Percentiles rank a stretch among this genome's conserved stretches.
These are phyloP conservation scores for Rhizophagus clarus DNA, from an alignment of 192 early-diverging fungal species.

Conservation along the genomic window DNA sequence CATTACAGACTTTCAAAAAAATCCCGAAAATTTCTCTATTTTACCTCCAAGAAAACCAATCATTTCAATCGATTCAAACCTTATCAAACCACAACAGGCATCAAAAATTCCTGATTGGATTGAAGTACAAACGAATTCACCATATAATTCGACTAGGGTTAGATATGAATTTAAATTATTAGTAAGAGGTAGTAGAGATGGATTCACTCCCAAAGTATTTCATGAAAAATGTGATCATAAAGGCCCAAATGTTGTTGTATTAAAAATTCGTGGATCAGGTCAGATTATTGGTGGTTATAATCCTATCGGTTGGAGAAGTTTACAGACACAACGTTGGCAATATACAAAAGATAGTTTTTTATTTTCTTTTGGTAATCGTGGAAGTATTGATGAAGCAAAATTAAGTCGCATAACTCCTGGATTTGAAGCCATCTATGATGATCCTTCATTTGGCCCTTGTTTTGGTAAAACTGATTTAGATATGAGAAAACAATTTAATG, in stretches of 20 bases:
- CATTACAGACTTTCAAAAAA: not conserved
- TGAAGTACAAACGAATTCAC: not conserved
- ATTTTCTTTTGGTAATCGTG: constrained; percentile 27
- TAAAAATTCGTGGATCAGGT: not conserved
- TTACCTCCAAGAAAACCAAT: constrained; percentile 7
- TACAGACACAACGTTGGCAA: constrained; percentile 9
- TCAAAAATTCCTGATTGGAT: constrained; percentile 27
- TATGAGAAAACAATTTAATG: constrained; percentile 29
- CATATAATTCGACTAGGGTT: not conserved
- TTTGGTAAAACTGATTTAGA: constrained; percentile 34
- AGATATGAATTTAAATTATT: constrained; percentile 30
- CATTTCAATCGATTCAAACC: constrained; percentile 1
- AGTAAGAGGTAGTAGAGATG: constrained; percentile 13
- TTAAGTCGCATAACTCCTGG: constrained; percentile 7
- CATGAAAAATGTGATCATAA: constrained; percentile 28
- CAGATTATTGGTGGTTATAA: constrained; percentile 31
- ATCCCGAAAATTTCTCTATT: not conserved
- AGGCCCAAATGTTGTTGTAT: constrained; percentile 25
- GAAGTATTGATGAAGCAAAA: not conserved
- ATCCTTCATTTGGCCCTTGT: constrained; percentile 29
- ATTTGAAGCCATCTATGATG: constrained; percentile 30
- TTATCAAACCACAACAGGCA: constrained; percentile 9
- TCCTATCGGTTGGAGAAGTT: constrained; percentile 27
- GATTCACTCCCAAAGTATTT: constrained; percentile 27
- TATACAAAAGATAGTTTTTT: constrained; percentile 31